Base-by-base conservation (phyloP, 78 protist genomes). In the Salpingoeca rosetta region DNA sequence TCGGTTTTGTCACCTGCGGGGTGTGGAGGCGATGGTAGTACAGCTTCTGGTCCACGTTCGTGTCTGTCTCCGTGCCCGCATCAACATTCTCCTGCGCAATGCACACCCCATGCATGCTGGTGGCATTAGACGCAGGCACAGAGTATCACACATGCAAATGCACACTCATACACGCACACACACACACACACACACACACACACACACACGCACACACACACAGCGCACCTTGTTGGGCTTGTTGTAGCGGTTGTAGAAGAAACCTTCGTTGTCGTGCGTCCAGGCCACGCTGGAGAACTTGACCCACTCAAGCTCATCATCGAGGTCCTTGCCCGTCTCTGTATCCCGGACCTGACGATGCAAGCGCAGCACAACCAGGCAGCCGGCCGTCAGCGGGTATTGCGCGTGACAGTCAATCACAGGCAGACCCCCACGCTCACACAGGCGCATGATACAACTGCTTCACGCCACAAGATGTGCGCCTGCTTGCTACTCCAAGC, bases 341-440 rank as follows among this genome's bases (percentile, higher is more conserved):
- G 17, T 51, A 17, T 51, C 65, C 65, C 7, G 65, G 31, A 51
- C 65, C 65, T 51, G 17, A 22, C 65, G 17, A 51, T n/a, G n/a
- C n/a, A n/a, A n/a, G n/a, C n/a, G n/a, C n/a, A n/a, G n/a, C n/a
- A n/a, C n/a, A n/a, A n/a, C n/a, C n/a, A n/a, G n/a, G n/a, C n/a
- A n/a, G n/a, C n/a, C n/a, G n/a, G n/a, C n/a, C n/a, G n/a, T n/a
- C n/a, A n/a, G 56, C 39, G 65, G 27, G 80, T 87, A 1, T 85
- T 56, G 22, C 77, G 75, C 22, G 39, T 26, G 26, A 95, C 65
- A n/a, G 86, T 24, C 3, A 93, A 39, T 12, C 86, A 87, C 43
- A 77, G 80, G 97, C 98, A 96, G 81, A 94, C 98, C 7, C 87
- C 45, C 44, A 97, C 98, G 43, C 88, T 84, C 45, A 84, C 74